Evolutionary conservation across 257 asterid species (phyloP).

Genomic region (Solanum okadae): DNA sequence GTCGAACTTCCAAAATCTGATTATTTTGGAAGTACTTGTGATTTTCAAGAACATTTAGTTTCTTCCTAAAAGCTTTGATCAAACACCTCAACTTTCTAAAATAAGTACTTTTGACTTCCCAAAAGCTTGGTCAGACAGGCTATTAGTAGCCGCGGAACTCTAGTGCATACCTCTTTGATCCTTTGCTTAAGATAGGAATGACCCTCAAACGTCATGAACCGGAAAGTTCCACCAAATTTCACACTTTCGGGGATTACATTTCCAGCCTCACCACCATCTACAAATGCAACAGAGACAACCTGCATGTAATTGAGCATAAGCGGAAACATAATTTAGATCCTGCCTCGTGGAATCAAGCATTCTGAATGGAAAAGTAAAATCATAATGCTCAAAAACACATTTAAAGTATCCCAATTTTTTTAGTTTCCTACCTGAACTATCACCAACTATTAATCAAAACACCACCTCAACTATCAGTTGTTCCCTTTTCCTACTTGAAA

Average conservation of each 20-base stretch:
- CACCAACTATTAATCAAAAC: no score
- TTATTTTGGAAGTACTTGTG: not conserved
- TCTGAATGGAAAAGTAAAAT: not conserved
- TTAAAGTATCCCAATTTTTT: no score
- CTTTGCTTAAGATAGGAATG: slow-evolving; percentile 43
- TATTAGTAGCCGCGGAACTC: not conserved
- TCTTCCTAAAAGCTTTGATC: not conserved
- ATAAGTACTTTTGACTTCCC: not conserved
- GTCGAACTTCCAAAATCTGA: not conserved
- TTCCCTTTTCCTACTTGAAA: no score
- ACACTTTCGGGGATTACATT: slow-evolving; percentile 70
- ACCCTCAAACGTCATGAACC: slow-evolving; percentile 48
- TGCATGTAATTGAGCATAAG: not conserved
- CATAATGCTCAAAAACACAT: no score
- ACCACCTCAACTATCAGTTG: no score
- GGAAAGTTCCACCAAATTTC: slow-evolving; percentile 76
- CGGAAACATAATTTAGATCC: not conserved
- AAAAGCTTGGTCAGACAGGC: not conserved
- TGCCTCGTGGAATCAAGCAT: not conserved
- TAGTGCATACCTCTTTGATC: slow-evolving; percentile 54
- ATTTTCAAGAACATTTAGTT: not conserved
- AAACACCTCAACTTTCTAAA: not conserved
- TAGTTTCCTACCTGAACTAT: no score
- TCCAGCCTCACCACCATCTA: slow-evolving; percentile 56
- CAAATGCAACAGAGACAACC: slow-evolving; percentile 65